Base-by-base conservation (phyloP, 805 yeast genomes). In the Kodamaea restingae region DNA sequence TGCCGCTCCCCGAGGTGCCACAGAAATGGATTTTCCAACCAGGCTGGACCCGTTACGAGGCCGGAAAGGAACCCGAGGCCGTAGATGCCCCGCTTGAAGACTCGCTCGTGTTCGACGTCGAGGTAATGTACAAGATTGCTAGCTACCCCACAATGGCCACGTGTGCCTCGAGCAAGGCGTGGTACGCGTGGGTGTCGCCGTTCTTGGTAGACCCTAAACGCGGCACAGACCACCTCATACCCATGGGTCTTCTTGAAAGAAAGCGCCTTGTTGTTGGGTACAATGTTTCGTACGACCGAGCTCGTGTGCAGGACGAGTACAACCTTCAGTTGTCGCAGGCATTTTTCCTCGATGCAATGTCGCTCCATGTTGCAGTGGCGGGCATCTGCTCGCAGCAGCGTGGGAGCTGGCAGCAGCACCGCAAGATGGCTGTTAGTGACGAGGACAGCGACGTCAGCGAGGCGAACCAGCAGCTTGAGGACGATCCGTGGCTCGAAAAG, bases 171-270 rank as follows among this genome's bases (percentile, higher is more conserved):
- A 56, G 70, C 0, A 66, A 72, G 7, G 95, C 96, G 0, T 88
- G 97, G 95, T 93, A 90, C 54, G 80, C 81, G 0, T 93, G 99
- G 99, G 80, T 88, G 7, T 88, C 96, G 0, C 98, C 99, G 0
- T 80, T 73, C 55, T 58, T 93, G 15, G 71, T 84, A 1, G 75
- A 30, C 21, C 12, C 12, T 9, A 4, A 7, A 15, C 7, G 7
- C 4, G 32, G 21, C 6, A 15, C 17, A 4, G 73, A 81, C 21
- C 95, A 88, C 49, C 61, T 95, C 39, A 78, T 95, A 0, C 96
- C 98, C 0, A 55, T 91, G 56, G 78, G 85, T 45, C 67, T 80
- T 0, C 44, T 57, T 18, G 43, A 51, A 2, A 50, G 50, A 2
- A 70, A 73, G 5, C 81, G 79, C 46, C 64, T 93, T 5, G 70